Base-by-base conservation (phyloP, 2,329 filamentous ascomycete species). In the Cercospora nicotianae region DNA sequence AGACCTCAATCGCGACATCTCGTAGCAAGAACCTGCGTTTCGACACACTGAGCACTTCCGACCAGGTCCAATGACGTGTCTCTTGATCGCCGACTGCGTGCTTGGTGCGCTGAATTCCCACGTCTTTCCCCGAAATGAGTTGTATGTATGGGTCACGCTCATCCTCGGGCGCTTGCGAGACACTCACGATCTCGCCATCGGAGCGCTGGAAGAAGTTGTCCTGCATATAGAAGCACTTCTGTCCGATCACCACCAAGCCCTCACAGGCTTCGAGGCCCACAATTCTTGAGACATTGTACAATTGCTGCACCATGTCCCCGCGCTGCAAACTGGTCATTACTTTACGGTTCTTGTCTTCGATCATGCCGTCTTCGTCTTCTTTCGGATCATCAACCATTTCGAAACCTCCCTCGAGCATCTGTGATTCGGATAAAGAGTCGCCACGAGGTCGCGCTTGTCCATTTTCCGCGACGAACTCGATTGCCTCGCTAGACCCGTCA, bases 201-300 rank as follows among this genome's bases (percentile, higher is more conserved):
- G 91, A 90, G 70, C 94, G 89, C 76, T 98, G 94, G 78, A 99
- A 98, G 75, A 97, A 94, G 73, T 95, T 94, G 80, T 99, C 95
- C 80, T 98, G 91, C 72, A 99, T 90, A 77, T 99, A 99, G 16
- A 99, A 85, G 59, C 89, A 91, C 73, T 94, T 91, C 79, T 96
- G 97, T 18, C 95, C 95, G 48, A 98, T 86, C 64, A 99, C 96
- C 36, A 99, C 83, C 51, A 99, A 89, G 7, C 95, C 95, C 78
- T 99, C 96, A 69, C 92, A 93, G 8, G 94, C 94, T 77, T 99
- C 95, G 3, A 99, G 84, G 9, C 95, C 95, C 33, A 97, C 90
- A 64, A 99, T 94, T 10, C 95, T 90, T 16, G 95, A 98, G 60
- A 98, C 90, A 74, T 99, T 99, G 83, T 93, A 96, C 1, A 97